phyloP scores from a whole-genome alignment of 1,139 yeast species.

The Protomyces arabidopsidicola region DNA sequence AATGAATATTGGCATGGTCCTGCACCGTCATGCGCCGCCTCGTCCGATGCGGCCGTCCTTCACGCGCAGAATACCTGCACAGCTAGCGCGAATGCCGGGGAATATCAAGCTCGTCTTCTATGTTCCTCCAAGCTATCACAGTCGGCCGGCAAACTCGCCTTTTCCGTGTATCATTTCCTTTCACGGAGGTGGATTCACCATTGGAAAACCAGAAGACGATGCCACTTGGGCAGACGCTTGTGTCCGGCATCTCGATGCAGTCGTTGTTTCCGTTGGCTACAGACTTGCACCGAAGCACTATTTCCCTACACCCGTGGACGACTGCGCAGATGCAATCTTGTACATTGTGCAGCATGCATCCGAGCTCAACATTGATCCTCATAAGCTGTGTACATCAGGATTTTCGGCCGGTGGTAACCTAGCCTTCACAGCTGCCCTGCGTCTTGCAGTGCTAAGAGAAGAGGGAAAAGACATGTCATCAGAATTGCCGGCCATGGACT shows the following conservation, averaged over 20 bases:
- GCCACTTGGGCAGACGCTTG: conserved; percentile 35
- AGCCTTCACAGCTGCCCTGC: conserved; percentile 16
- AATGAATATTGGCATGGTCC: conserved; percentile 10
- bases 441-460: background rate
- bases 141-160: background rate
- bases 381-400: background rate
- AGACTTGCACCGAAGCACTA: conserved; percentile 48
- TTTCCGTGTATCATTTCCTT: conserved; percentile 39
- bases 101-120: conserved; percentile 10
- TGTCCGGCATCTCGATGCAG: conserved; percentile 33
- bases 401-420: conserved; percentile 22
- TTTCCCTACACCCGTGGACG: conserved; percentile 49
- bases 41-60: conserved; percentile 6
- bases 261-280: conserved; percentile 42
- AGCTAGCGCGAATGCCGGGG: background rate
- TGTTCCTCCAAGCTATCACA: background rate
- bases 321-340: conserved; percentile 32
- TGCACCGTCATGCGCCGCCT: conserved; percentile 12
- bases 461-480: background rate
- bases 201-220: conserved; percentile 40
- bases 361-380: background rate
- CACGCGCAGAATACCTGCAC: background rate
- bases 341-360: conserved; percentile 1
- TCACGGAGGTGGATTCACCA: conserved; percentile 42
- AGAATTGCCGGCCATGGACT: background rate